phyloP scores from a whole-genome alignment of 331 rosid species.

The Rosa hybrid region DNA sequence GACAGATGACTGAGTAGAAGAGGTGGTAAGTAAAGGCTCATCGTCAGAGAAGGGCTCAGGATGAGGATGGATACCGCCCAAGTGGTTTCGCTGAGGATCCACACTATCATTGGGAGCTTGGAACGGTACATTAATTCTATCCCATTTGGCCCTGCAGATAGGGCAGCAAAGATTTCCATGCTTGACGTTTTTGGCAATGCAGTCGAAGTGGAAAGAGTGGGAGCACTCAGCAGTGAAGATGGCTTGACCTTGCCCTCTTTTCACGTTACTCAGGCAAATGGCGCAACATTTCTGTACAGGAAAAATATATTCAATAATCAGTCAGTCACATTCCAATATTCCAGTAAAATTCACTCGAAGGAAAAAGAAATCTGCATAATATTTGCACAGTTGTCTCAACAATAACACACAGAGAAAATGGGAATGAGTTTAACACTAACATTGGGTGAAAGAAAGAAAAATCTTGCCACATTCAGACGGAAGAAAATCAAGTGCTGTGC shows the following conservation, averaged over 20 bases:
- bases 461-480: not conserved
- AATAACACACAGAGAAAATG: not conserved
- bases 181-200: conserved; percentile 10
- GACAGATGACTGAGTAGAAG: conserved; percentile 2
- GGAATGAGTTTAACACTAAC: not conserved
- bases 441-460: not conserved
- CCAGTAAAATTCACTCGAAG: not conserved
- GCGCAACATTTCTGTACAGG: conserved; percentile 6
- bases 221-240: conserved; percentile 22
- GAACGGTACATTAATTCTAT: conserved; percentile 9
- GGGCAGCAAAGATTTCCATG: conserved; percentile 25
- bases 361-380: not conserved
- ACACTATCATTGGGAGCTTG: not conserved
- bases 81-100: conserved; percentile 4
- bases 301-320: not conserved
- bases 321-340: not conserved
- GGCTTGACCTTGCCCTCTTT: conserved; percentile 19
- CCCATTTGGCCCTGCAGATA: conserved; percentile 14
- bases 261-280: conserved; percentile 12
- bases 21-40: conserved; percentile 10
- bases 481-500: too few relatives aligned
- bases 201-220: conserved; percentile 16
- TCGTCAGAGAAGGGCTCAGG: conserved; percentile 16
- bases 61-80: not conserved
- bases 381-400: not conserved